Evolutionary conservation across 1,284 basidiomycete species (phyloP), one percentile per base, ranked within the genome.

Genomic region (Sporisorium graminicola): DNA sequence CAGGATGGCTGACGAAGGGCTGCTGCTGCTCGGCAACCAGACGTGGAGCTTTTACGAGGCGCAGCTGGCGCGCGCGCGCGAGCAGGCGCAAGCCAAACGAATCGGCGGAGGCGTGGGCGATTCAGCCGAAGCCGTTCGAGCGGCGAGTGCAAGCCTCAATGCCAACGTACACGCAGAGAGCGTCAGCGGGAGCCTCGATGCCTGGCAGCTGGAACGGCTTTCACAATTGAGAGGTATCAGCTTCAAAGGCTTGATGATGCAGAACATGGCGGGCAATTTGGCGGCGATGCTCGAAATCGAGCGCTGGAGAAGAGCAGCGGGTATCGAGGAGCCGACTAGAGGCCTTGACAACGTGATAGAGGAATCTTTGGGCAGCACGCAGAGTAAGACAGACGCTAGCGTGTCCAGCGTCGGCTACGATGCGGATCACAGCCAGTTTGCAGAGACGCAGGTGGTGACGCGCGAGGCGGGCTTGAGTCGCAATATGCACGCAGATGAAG

Each of bases 281-380:
- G 75, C 66, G 2, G 75, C 71, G 0, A 70, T 77, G 75, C 43
- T 67, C 22, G 75, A 77, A 29, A 68, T 77, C 37, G 75, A 74
- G 33, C 59, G 66, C 5, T 77, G 71, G 75, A 58, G 69, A 16
- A 69, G 58, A 40, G 61, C 61, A 0, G 69, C 65, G 7, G 65
- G 69, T 0, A 65, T 66, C 16, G 62, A 72, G 0, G 65, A 76
- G 27, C 35, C 52, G 8, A 26, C 53, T 6, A 52, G 51, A 33
- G 62, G 59, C 2, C 42, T 70, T 20, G 54, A 65, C 20, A 31
- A 16, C 3, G 33, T 57, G 10, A 22, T 62, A 3, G 63, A 66
- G 22, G 56, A 70, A 4, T 56, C 61, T 1, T 24, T 46, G 61
- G 53, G 20, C 2, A 44, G 46, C 7, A 59, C 58, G 49, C 53